Percentiles rank a stretch among this genome's conserved stretches.
phyloP scores from a whole-genome alignment of 2,329 filamentous ascomycete genomes.

The Penicillium sp. region DNA sequence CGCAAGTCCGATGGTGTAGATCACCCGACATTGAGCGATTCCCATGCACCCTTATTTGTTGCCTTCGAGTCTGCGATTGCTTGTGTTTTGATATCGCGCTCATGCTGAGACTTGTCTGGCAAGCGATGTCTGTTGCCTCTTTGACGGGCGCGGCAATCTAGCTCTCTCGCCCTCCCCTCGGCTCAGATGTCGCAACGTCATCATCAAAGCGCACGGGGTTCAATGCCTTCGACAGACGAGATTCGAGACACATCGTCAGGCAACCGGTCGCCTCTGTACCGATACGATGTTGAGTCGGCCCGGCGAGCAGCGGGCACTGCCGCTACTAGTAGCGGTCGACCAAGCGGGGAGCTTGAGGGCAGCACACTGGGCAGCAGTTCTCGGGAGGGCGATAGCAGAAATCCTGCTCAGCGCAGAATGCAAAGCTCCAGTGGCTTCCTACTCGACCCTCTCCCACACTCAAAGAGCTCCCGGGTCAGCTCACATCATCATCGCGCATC shows the following conservation, averaged over 20 bases:
- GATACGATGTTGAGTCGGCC: slow-evolving; percentile 19
- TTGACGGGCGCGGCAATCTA: slow-evolving; percentile 22
- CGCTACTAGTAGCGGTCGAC: slow-evolving; percentile 29
- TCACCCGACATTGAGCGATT: neutral
- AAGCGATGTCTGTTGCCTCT: slow-evolving; percentile 22
- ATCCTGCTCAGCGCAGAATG: slow-evolving; percentile 24
- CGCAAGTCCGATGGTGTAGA: slow-evolving; percentile 16
- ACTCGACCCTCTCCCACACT: slow-evolving; percentile 40
- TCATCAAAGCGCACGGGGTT: slow-evolving; percentile 13
- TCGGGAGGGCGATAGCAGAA: slow-evolving; percentile 31
- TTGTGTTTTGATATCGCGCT: slow-evolving; percentile 1
- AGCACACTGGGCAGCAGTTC: slow-evolving; percentile 38
- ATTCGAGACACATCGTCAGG: slow-evolving; percentile 1
- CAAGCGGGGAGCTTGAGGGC: slow-evolving; percentile 36
- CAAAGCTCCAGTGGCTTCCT: slow-evolving; percentile 45
- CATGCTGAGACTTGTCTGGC: slow-evolving; percentile 20
- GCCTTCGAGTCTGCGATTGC: neutral
- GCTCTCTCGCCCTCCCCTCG: slow-evolving; percentile 14
- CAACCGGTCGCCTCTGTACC: slow-evolving; percentile 1
- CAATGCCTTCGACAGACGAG: slow-evolving; percentile 17
- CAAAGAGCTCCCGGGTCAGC: slow-evolving; percentile 26
- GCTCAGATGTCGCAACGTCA: slow-evolving; percentile 25
- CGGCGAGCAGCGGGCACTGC: slow-evolving; percentile 11
- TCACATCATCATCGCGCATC: slow-evolving; percentile 24
- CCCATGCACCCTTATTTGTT: neutral